Conservation (phyloP, 2,329 filamentous ascomycete species). For the Alternaria metachromatica region DNA sequence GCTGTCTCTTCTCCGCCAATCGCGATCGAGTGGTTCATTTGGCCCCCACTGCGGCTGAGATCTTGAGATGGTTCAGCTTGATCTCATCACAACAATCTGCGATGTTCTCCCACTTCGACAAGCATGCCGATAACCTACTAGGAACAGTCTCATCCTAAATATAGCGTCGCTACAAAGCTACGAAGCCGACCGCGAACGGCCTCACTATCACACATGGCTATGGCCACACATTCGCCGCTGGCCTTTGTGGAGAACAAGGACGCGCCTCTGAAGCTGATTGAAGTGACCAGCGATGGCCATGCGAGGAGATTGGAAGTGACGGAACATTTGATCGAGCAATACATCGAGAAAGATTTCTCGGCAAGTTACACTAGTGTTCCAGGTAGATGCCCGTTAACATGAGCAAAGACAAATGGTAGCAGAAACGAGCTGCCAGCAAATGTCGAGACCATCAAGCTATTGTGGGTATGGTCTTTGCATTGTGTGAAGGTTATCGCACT, state of each 20-base stretch:
- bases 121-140: too few relatives aligned
- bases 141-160: too few relatives aligned
- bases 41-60: not conserved
- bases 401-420: not conserved
- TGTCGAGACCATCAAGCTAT: not conserved
- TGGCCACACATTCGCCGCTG: not conserved
- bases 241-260: not conserved
- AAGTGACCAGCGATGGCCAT: not conserved
- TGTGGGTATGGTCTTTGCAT: not conserved
- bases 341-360: conserved; percentile 4
- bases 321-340: not conserved
- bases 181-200: not conserved
- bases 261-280: not conserved
- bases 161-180: not conserved
- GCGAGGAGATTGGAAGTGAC: not conserved
- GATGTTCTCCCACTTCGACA: not conserved
- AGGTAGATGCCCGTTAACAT: not conserved
- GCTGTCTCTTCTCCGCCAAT: not conserved
- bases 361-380: not conserved
- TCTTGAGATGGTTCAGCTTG: not conserved
- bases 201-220: not conserved
- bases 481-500: not conserved
- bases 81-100: not conserved
- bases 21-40: not conserved
- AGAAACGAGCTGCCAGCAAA: not conserved